Evolutionary conservation across 83 land plant species (phyloP).

Genomic region (Picea engelmannii): DNA sequence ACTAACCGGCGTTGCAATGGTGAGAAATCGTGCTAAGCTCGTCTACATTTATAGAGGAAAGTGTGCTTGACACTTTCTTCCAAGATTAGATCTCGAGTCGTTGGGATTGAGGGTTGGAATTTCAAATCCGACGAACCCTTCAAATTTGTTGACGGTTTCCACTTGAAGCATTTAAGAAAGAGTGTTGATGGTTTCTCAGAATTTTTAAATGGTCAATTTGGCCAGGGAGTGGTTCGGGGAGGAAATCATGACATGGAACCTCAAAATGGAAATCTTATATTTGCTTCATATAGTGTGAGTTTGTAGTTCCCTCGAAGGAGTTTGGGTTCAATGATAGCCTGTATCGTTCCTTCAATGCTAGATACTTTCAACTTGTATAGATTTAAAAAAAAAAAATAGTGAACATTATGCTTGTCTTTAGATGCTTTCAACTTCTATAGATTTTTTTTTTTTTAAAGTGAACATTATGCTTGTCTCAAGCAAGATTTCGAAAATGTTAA

Average conservation of each 20-base stretch:
- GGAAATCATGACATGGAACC: constrained; percentile 40
- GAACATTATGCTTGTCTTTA: constrained; percentile 11
- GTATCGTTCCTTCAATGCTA: constrained; percentile 38
- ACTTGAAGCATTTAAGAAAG: too few relatives aligned
- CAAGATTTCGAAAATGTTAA: not conserved
- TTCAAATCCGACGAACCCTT: too few relatives aligned
- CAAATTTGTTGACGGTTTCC: too few relatives aligned
- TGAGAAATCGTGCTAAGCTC: too few relatives aligned
- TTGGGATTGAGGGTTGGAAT: too few relatives aligned
- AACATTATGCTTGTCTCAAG: constrained; percentile 11
- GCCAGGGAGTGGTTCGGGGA: constrained; percentile 39
- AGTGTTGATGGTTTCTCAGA: too few relatives aligned
- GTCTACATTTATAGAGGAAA: too few relatives aligned
- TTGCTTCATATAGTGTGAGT: constrained; percentile 32
- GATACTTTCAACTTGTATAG: constrained; percentile 34
- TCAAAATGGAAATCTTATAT: constrained; percentile 16
- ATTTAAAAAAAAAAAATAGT: constrained; percentile 25
- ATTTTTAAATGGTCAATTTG: too few relatives aligned
- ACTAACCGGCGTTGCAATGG: too few relatives aligned
- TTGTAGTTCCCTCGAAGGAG: constrained; percentile 28
- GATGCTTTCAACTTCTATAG: too few relatives aligned
- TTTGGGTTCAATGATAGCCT: constrained; percentile 25
- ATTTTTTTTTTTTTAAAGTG: constrained; percentile 20
- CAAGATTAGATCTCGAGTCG: too few relatives aligned
- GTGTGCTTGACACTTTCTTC: too few relatives aligned